Base-by-base conservation (phyloP, 78 protist genomes). In the Guillardia theta region DNA sequence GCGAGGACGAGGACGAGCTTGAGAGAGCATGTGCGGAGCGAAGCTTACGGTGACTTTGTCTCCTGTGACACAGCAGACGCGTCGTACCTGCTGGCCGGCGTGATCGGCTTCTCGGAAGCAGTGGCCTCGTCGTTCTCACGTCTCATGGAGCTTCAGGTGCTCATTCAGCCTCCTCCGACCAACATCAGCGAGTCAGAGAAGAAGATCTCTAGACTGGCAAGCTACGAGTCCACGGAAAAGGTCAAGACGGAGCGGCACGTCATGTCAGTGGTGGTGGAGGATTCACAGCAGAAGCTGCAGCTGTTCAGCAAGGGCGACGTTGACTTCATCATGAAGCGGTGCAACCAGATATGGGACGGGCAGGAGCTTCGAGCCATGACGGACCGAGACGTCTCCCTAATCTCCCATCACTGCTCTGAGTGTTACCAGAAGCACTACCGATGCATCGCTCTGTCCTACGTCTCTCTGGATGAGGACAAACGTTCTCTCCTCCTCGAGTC, bases 241-340 rank as follows among this genome's bases (percentile, higher is more conserved):
- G 30, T 15, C 58, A 50, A 50, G 30, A 50, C 58, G 58, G 70
- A 58, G 39, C 70, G 3, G 27, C 70, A 58, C 70, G 6, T 58
- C 70, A 58, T 58, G 70, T 58, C 70, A 1, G 70, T 58, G 39
- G 27, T 58, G 39, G 70, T 58, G 33, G 36, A 70, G 41, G 83
- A 70, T 24, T 43, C 83, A 43, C 83, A 70, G 36, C 27, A 24
- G 21, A 24, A 70, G 5, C 33, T 70, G 83, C 83, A 70, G 83
- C 45, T 70, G 36, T 70, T 70, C 41, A 70, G 46, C 83, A 70
- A 70, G 41, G 83, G 83, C 83, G 83, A 70, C 83, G 83, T 70
- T 12, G 83, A 70, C 41, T 15, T 43, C 1, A 43, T 70, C n/a
- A 15, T 70, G 5, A 43, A 24, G 41, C 83, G 36, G 45, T 70